Evolutionary conservation across 2,329 filamentous ascomycete species (phyloP).

Genomic region (Fusarium brevicatenulatum): DNA sequence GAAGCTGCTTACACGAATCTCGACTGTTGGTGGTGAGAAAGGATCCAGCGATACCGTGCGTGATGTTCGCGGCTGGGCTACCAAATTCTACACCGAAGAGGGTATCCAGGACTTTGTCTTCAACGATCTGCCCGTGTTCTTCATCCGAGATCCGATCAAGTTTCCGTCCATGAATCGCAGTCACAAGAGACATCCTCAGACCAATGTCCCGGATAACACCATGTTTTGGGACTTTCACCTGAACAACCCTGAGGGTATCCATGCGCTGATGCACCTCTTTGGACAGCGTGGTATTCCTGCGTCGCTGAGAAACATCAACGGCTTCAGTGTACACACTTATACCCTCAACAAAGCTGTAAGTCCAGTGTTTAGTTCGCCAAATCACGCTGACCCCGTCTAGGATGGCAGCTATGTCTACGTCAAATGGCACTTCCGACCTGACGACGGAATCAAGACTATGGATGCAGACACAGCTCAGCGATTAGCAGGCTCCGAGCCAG

Average conservation of each 20-base stretch:
- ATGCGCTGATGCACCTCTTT: slow-evolving; percentile 64
- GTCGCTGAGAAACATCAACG: slow-evolving; percentile 58
- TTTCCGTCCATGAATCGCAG: slow-evolving; percentile 58
- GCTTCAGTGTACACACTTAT: slow-evolving; percentile 60
- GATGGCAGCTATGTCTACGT: slow-evolving; percentile 61
- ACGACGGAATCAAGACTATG: slow-evolving; percentile 58
- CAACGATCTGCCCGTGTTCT: slow-evolving; percentile 62
- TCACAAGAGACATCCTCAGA: slow-evolving; percentile 57
- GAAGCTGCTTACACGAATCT: not conserved
- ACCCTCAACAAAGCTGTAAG: slow-evolving; percentile 51
- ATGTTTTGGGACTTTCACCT: slow-evolving; percentile 51
- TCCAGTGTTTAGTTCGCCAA: fast-evolving
- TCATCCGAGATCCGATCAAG: slow-evolving; percentile 59
- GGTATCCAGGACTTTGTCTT: slow-evolving; percentile 46
- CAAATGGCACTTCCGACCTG: slow-evolving; percentile 61
- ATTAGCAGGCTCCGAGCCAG: slow-evolving; percentile 59
- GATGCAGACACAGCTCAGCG: slow-evolving; percentile 51
- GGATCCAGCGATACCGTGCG: slow-evolving; percentile 73
- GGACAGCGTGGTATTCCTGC: slow-evolving; percentile 59
- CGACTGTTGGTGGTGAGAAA: slow-evolving; percentile 67
- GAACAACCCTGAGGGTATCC: slow-evolving; percentile 54
- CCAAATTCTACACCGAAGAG: slow-evolving; percentile 45
- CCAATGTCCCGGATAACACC: slow-evolving; percentile 54
- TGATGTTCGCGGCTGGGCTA: slow-evolving; percentile 72
- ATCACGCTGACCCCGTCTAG: not conserved